Conservation (phyloP, 2,329 filamentous ascomycete species). For the Sporothrix pseudoabietina region DNA sequence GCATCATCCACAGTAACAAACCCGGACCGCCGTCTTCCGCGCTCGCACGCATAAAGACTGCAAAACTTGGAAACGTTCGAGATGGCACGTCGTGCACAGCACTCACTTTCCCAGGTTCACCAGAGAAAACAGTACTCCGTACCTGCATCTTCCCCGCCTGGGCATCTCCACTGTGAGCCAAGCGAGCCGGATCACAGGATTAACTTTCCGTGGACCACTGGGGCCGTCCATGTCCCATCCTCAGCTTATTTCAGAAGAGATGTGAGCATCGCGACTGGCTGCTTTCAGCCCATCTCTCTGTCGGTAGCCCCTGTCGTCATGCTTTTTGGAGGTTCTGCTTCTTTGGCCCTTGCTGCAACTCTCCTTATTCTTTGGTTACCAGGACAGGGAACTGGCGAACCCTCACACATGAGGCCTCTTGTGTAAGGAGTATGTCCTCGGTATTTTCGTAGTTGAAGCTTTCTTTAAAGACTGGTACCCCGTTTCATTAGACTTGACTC, state of each 20-base stretch:
- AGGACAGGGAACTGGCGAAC: constrained; percentile 21
- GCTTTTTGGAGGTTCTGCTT: background rate
- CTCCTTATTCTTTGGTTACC: constrained; percentile 8
- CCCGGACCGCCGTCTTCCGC: background rate
- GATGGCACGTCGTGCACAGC: background rate
- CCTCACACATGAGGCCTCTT: background rate
- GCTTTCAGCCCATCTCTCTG: background rate
- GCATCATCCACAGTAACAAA: background rate
- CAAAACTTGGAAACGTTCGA: constrained; percentile 11
- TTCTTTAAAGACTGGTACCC: background rate
- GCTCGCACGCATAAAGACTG: constrained; percentile 1
- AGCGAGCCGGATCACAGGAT: constrained; percentile 9
- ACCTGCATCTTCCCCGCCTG: background rate
- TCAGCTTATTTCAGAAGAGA: background rate
- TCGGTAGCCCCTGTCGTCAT: constrained; percentile 24
- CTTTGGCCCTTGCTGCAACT: constrained; percentile 11
- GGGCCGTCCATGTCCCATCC: background rate
- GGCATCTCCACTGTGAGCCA: background rate
- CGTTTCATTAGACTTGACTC: background rate
- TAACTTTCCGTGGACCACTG: background rate
- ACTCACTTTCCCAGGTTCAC: background rate
- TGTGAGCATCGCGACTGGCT: constrained; percentile 21
- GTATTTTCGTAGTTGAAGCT: background rate
- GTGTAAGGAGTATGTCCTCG: too few species aligned
- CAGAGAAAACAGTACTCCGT: background rate